A percentile compares a stretch with the other conserved stretches of the same genome.
phyloP scores from a whole-genome alignment of 2,329 filamentous ascomycete species.

The Myrmaecium sp. region DNA sequence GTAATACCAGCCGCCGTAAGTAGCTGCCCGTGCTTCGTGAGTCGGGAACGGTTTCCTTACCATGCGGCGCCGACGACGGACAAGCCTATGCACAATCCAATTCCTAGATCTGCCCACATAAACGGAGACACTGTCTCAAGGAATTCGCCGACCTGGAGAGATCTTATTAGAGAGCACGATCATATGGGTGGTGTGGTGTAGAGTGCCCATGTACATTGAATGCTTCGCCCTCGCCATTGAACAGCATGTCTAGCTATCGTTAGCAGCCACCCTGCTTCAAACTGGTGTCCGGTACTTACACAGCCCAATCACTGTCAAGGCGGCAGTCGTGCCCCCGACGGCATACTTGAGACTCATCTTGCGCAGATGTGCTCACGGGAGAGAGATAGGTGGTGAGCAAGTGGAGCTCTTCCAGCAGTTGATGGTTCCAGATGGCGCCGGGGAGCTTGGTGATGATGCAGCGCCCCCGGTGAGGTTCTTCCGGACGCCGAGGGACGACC shows the following conservation, averaged over 20 bases:
- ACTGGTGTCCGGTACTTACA: slow-evolving; percentile 40
- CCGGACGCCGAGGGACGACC: too few species aligned
- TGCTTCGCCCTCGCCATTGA: slow-evolving; percentile 84
- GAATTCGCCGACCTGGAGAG: slow-evolving; percentile 65
- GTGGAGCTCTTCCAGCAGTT: too few species aligned
- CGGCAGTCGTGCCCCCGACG: slow-evolving; percentile 48
- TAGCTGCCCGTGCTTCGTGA: slow-evolving; percentile 1
- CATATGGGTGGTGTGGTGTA: too few species aligned
- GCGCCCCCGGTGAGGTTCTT: too few species aligned
- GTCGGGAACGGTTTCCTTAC: slow-evolving; percentile 33
- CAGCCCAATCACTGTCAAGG: slow-evolving; percentile 56
- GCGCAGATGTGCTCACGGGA: slow-evolving; percentile 6
- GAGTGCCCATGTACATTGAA: slow-evolving; percentile 71
- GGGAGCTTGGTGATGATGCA: too few species aligned
- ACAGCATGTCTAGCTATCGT: slow-evolving; percentile 71
- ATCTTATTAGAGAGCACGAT: too few species aligned
- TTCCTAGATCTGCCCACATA: slow-evolving; percentile 80
- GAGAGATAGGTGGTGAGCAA: too few species aligned
- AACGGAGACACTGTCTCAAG: slow-evolving; percentile 89
- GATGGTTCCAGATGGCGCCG: too few species aligned
- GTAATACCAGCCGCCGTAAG: slow-evolving; percentile 4
- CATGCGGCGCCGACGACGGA: slow-evolving; percentile 96
- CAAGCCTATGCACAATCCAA: slow-evolving; percentile 84
- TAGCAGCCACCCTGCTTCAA: slow-evolving; percentile 13
- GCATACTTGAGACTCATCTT: slow-evolving; percentile 61